Percentiles rank a stretch among this genome's conserved stretches.
Evolutionary conservation across 805 yeast genomes (phyloP).

Genomic region (Metschnikowia reukaufii): DNA sequence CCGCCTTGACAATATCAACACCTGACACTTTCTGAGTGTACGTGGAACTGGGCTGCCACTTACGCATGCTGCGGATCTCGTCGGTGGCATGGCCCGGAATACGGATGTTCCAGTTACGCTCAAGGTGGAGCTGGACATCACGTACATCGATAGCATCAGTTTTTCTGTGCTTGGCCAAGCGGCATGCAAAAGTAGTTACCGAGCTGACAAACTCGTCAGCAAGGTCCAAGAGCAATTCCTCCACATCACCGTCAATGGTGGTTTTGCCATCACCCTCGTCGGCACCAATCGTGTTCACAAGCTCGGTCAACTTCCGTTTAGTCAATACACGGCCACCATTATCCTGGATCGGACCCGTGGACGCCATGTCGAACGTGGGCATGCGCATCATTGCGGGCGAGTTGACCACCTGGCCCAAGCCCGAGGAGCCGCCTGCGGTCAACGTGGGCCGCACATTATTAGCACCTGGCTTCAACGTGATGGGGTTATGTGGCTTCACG

Average conservation of each 20-base stretch:
- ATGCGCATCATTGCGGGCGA: conserved; percentile 74
- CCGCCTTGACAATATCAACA: conserved; percentile 63
- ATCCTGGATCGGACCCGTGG: conserved; percentile 36
- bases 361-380: conserved; percentile 73
- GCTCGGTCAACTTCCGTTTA: conserved; percentile 84
- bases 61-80: conserved; percentile 77
- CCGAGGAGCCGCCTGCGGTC: conserved; percentile 80
- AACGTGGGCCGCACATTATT: conserved; percentile 66
- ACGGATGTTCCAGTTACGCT: conserved; percentile 91
- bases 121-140: conserved; percentile 89
- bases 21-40: conserved; percentile 70
- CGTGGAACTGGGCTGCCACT: conserved; percentile 62
- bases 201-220: conserved; percentile 94
- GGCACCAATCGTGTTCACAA: conserved; percentile 77
- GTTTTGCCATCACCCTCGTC: conserved; percentile 93
- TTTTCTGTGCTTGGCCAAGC: conserved; percentile 91
- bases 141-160: conserved; percentile 82
- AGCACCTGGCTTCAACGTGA: conserved; percentile 56
- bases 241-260: conserved; percentile 91
- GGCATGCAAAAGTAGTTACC: conserved; percentile 91
- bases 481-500: conserved; percentile 65
- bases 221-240: conserved; percentile 82
- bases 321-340: conserved; percentile 81
- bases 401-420: conserved; percentile 59
- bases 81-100: conserved; percentile 93